Conservation (phyloP, 2,329 filamentous ascomycete species). For the Claviceps arundinis region DNA sequence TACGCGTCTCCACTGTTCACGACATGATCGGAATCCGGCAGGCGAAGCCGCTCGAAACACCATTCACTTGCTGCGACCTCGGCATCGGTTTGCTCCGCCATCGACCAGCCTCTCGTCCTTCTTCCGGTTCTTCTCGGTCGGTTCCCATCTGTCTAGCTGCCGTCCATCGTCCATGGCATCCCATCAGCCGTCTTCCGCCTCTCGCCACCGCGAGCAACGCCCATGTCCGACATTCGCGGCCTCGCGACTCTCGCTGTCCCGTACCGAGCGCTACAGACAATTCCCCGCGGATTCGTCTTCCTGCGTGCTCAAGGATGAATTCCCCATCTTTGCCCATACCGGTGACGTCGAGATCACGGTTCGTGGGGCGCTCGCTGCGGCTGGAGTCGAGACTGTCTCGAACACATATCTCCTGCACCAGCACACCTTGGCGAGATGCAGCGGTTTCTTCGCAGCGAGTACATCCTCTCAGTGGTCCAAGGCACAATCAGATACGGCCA, state of each 20-base stretch:
- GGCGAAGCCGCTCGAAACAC: too few relatives aligned
- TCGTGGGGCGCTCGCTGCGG: constrained; percentile 41
- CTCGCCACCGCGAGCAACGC: constrained; percentile 1
- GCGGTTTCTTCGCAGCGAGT: constrained; percentile 83
- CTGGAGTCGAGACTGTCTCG: constrained; percentile 38
- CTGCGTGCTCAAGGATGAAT: constrained; percentile 71
- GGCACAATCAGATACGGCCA: constrained; percentile 14
- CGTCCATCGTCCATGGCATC: constrained; percentile 44
- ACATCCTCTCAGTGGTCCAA: constrained; percentile 63
- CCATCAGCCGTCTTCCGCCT: constrained; percentile 23
- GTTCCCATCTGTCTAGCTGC: neutral
- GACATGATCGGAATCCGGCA: too few relatives aligned
- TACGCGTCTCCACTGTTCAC: too few relatives aligned
- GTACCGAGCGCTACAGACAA: constrained; percentile 61
- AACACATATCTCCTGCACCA: constrained; percentile 79
- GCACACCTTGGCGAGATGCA: constrained; percentile 78
- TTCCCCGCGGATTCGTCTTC: constrained; percentile 64
- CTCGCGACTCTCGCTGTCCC: constrained; percentile 45
- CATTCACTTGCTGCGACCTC: too few relatives aligned
- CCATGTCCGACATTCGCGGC: constrained; percentile 34
- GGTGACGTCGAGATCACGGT: constrained; percentile 89
- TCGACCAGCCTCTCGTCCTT: too few relatives aligned
- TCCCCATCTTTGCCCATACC: constrained; percentile 71
- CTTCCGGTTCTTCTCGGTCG: too few relatives aligned
- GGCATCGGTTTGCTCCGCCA: too few relatives aligned